Conservation (phyloP, 352 stramenopile genomes). For the Phytophthora fragariaefolia region DNA sequence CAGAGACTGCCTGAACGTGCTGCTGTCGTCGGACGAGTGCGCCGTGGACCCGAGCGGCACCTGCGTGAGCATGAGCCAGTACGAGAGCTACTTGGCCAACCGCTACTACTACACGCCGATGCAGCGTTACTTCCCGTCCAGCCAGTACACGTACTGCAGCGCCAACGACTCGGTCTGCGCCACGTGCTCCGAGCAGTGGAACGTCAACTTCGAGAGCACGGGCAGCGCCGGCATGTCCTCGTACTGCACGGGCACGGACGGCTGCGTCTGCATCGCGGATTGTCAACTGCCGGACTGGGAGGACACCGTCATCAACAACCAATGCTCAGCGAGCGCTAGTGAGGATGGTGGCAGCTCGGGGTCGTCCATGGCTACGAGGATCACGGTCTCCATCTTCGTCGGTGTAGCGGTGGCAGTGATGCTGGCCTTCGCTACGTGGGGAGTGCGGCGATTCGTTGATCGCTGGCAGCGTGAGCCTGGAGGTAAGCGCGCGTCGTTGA, state of each 20-base stretch:
- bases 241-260: conserved; percentile 42
- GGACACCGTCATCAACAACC: conserved; percentile 32
- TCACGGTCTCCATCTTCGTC: conserved; percentile 38
- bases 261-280: conserved; percentile 50
- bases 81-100: conserved; percentile 40
- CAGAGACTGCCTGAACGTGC: conserved; percentile 40
- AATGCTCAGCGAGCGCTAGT: conserved; percentile 26
- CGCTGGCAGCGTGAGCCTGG: conserved; percentile 2
- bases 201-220: conserved; percentile 32
- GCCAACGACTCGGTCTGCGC: conserved; percentile 43
- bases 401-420: conserved; percentile 30
- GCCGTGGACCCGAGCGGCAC: conserved; percentile 39
- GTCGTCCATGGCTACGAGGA: conserved; percentile 31
- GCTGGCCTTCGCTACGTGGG: conserved; percentile 35
- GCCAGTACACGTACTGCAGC: conserved; percentile 51
- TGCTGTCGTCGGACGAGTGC: conserved; percentile 34
- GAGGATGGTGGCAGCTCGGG: neutral
- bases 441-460: conserved; percentile 23
- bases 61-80: conserved; percentile 46
- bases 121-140: conserved; percentile 51
- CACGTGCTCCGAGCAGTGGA: conserved; percentile 40
- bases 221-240: conserved; percentile 28
- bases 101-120: conserved; percentile 55
- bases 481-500: conserved; percentile 18
- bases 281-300: conserved; percentile 44